phyloP scores from a whole-genome alignment of 352 stramenopile species.

The Globisporangium mamillatum region DNA sequence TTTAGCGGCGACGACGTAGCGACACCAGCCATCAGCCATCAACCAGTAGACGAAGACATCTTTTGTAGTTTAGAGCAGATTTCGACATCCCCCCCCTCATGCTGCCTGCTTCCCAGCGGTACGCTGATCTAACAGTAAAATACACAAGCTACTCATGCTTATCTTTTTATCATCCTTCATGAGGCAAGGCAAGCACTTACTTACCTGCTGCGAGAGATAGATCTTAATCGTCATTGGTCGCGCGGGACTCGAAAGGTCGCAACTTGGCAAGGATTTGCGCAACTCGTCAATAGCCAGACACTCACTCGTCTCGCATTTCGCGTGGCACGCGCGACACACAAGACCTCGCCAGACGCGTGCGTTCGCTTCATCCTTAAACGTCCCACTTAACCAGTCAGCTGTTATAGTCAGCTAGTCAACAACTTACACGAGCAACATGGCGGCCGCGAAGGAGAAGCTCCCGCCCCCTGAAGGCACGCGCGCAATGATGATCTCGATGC shows the following conservation, averaged over 20 bases:
- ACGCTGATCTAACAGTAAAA: background rate
- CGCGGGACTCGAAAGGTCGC: background rate
- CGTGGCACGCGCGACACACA: background rate
- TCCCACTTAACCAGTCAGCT: background rate
- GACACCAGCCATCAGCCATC: background rate
- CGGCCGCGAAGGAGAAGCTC: conserved; percentile 29
- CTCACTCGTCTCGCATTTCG: background rate
- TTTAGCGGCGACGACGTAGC: conserved; percentile 30
- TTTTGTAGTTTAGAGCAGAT: conserved; percentile 6
- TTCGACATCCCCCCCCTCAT: background rate
- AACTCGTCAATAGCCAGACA: no score
- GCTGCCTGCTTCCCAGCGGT: no score
- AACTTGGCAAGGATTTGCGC: background rate
- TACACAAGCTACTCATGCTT: background rate
- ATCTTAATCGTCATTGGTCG: background rate
- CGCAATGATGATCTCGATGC: conserved; percentile 85
- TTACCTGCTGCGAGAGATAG: no score
- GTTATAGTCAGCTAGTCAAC: background rate
- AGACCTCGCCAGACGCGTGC: background rate
- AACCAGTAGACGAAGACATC: background rate
- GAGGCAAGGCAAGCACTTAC: no score
- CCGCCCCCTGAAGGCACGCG: conserved; percentile 61
- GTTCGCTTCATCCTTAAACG: background rate
- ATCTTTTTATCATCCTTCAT: background rate
- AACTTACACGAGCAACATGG: background rate